A percentile compares a stretch with the other conserved stretches of the same genome.
These are phyloP conservation scores for Macrolepiota dolichaula DNA, from an alignment of 768 basidiomycete genomes.

Conservation along the genomic window DNA sequence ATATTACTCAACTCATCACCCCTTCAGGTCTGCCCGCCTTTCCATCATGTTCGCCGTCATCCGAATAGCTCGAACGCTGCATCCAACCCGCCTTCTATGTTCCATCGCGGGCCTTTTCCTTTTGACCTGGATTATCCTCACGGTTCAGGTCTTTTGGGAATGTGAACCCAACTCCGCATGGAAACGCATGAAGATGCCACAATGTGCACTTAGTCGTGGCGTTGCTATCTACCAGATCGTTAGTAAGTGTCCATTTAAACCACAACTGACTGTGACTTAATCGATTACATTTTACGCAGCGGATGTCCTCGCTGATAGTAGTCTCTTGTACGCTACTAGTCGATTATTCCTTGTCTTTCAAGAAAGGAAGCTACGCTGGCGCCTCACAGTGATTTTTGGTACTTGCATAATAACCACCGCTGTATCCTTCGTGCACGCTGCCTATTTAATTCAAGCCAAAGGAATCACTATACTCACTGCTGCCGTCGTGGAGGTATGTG, in stretches of 20 bases:
- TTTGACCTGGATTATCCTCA: conserved; percentile 29
- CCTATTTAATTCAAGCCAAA: conserved; percentile 31
- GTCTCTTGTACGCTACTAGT: conserved; percentile 43
- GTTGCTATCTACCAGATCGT: conserved; percentile 2
- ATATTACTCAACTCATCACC: neutral
- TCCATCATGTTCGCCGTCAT: conserved; percentile 40
- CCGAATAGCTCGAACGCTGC: conserved; percentile 36
- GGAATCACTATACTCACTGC: conserved; percentile 30
- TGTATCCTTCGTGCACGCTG: conserved; percentile 44
- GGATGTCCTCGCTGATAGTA: conserved; percentile 41
- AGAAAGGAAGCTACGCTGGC: conserved; percentile 33
- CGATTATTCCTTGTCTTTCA: conserved; percentile 39
- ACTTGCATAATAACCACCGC: conserved; percentile 49
- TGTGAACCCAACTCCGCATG: conserved; percentile 28
- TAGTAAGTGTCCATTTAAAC: neutral
- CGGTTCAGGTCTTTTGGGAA: conserved; percentile 43
- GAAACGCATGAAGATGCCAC: neutral
- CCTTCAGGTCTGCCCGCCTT: conserved; percentile 1
- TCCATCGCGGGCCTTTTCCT: conserved; percentile 29
- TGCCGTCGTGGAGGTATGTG: conserved; percentile 40
- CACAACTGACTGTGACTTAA: neutral
- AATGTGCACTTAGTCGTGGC: neutral
- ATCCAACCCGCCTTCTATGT: neutral
- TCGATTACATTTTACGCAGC: conserved; percentile 26
- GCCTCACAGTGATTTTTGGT: conserved; percentile 49